These are phyloP conservation scores for Astrothelium subdiscretum DNA, from an alignment of 495 filamentous ascomycete genomes.

Conservation along the genomic window DNA sequence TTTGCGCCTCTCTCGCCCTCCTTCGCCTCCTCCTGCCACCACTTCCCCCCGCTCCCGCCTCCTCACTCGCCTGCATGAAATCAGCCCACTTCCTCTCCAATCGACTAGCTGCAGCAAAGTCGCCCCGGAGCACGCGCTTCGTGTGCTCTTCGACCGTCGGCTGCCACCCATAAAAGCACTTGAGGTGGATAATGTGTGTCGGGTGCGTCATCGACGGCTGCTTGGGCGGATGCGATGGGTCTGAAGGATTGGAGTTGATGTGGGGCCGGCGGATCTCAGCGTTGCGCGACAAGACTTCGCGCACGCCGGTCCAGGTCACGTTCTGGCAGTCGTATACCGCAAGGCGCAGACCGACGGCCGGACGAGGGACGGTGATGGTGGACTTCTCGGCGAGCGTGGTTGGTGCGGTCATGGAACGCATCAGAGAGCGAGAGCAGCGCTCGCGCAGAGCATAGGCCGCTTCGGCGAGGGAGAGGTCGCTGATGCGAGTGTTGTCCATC, in stretches of 20 bases:
- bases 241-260: conserved; percentile 25
- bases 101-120: conserved; percentile 54
- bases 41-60: conserved; percentile 53
- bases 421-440: conserved; percentile 41
- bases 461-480: conserved; percentile 78
- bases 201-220: conserved; percentile 27
- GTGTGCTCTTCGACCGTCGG: conserved; percentile 88
- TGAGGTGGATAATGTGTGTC: conserved; percentile 61
- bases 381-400: not conserved
- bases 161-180: conserved; percentile 93
- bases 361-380: conserved; percentile 32
- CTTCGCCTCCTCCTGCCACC: conserved; percentile 56
- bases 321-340: conserved; percentile 83
- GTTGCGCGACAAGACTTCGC: conserved; percentile 76
- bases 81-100: conserved; percentile 88
- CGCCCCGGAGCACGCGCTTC: conserved; percentile 66
- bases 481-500: conserved; percentile 90
- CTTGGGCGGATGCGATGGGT: no score
- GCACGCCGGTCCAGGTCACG: conserved; percentile 86
- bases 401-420: conserved; percentile 1
- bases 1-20: conserved; percentile 63
- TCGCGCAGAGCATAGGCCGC: conserved; percentile 63
- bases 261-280: conserved; percentile 42
- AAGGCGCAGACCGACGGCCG: conserved; percentile 56
- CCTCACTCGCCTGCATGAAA: conserved; percentile 85